phyloP scores from a whole-genome alignment of 352 stramenopile species.

The Phytophthora sansomeana region DNA sequence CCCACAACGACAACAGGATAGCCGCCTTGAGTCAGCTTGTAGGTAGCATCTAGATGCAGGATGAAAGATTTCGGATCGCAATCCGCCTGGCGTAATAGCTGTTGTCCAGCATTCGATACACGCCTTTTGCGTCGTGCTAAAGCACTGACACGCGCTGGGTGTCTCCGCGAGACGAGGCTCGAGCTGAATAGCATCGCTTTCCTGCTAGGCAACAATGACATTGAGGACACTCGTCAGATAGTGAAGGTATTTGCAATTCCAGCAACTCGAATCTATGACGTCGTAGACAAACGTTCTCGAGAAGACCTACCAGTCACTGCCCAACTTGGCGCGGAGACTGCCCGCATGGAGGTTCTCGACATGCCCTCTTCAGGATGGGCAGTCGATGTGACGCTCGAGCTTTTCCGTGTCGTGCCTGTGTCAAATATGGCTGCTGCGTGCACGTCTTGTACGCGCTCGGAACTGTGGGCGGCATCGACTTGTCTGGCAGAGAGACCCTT shows the following conservation, averaged over 20 bases:
- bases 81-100: constrained; percentile 2
- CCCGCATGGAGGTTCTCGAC: constrained; percentile 6
- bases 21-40: constrained; percentile 12
- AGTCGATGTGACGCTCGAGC: not conserved
- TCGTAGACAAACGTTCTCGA: not conserved
- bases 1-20: constrained; percentile 14
- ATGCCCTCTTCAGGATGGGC: constrained; percentile 2
- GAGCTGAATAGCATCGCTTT: constrained; percentile 3
- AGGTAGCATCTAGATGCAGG: constrained; percentile 37
- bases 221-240: not conserved
- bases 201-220: not conserved
- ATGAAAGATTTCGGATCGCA: constrained; percentile 2
- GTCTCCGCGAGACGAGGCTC: not conserved
- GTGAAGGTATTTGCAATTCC: not conserved
- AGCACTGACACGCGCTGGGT: not conserved
- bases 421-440: constrained; percentile 11
- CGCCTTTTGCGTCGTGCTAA: not conserved
- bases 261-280: not conserved
- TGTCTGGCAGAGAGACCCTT: not conserved
- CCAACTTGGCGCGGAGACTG: not conserved
- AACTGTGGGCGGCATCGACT: not conserved
- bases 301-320: constrained; percentile 5
- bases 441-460: constrained; percentile 1
- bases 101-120: not conserved
- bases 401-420: constrained; percentile 5